Base-by-base conservation (phyloP, 2,329 filamentous ascomycete genomes). In the Ophiostoma himal-ulmi region DNA sequence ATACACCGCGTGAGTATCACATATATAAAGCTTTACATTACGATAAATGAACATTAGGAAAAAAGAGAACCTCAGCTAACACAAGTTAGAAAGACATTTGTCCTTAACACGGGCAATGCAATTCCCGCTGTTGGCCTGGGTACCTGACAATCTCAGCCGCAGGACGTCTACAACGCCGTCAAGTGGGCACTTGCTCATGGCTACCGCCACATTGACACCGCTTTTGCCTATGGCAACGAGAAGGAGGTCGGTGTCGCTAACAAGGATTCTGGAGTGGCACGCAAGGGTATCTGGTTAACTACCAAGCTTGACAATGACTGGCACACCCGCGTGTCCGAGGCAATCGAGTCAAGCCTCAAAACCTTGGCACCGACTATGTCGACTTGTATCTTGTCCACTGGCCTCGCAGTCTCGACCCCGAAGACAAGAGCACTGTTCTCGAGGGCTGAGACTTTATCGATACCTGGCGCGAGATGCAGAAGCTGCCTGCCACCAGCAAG, bases 121-220 rank as follows among this genome's bases (percentile, higher is more conserved):
- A 95, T 95, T 72, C 90, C 91, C 70, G 88, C 89, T 75, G 80
- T 94, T 74, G 91, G 91, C 72, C 84, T 94, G 65, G 91, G 91
- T 70, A 94, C 91, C 70, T 94, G 67, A 91, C 90, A 93, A 77
- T 92, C 91, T 67, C 78, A 84, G 76, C 69, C 71, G 0, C n/a
- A 68, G 14, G 71, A 69, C 72, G 72, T 71, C 68, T 60, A 69
- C 39, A 30, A 62, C 17, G 70, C 71, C 48, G 71, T 72, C 17
- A 44, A 69, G 52, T 70, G 64, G 37, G 72, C 71, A 0, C 68
- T 74, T 39, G 37, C 66, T 5, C 7, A 30, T 3, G 73, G 73
- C 60, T 73, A 73, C 67, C 69, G 72, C 36, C 72, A 73, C 54
- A 70, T 74, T 44, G 73, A 74, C 34, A 72, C 71, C n/a, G 72